Evolutionary conservation across 2,329 filamentous ascomycete species (phyloP).

Genomic region (Xylariaceae sp.): DNA sequence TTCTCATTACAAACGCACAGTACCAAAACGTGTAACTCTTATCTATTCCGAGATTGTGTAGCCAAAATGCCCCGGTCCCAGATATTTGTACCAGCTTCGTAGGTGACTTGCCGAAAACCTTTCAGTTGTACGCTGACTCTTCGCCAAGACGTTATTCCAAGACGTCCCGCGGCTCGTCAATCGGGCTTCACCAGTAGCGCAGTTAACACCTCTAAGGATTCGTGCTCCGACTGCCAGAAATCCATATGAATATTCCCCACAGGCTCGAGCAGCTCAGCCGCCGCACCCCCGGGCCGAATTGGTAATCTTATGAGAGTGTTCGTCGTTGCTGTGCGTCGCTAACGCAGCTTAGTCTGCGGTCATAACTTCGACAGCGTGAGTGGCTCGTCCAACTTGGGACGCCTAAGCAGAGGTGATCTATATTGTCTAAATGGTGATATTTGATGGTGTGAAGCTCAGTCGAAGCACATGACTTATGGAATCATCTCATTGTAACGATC

Average conservation of each 20-base stretch:
- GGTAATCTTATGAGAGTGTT: not conserved
- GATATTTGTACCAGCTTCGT: no score
- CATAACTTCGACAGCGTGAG: not conserved
- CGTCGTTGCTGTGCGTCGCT: not conserved
- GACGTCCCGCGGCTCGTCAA: no score
- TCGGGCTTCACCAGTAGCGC: not conserved
- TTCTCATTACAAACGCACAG: no score
- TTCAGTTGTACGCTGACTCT: no score
- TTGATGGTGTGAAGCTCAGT: constrained; percentile 10
- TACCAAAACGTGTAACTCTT: no score
- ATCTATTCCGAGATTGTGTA: no score
- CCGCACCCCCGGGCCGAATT: not conserved
- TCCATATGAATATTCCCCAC: not conserved
- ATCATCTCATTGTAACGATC: constrained; percentile 14
- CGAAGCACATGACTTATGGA: constrained; percentile 6
- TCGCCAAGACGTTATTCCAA: no score
- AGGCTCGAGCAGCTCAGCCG: not conserved
- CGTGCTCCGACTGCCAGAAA: no score
- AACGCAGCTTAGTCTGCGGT: not conserved
- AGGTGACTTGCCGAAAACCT: no score
- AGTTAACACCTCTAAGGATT: not conserved
- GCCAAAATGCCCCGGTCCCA: no score
- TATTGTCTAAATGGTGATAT: constrained; percentile 1
- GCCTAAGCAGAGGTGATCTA: not conserved
- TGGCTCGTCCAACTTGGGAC: no score